A percentile compares a stretch with the other conserved stretches of the same genome.
Evolutionary conservation across 1,284 basidiomycete genomes (phyloP).

Genomic region (Pholiota adiposa): DNA sequence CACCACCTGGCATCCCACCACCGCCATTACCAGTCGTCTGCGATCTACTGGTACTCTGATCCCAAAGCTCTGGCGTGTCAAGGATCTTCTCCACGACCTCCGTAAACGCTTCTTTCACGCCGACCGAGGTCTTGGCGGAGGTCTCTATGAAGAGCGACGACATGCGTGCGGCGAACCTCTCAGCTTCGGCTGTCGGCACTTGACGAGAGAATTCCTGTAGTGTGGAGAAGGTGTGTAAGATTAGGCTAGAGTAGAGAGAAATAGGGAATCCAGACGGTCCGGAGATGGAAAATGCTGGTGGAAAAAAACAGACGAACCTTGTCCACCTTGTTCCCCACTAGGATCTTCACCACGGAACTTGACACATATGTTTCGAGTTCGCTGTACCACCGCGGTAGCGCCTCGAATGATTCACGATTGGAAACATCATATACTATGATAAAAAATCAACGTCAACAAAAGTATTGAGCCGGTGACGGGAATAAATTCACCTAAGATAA

Average conservation of each 20-base stretch:
- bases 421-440: conserved; percentile 90
- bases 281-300: neutral
- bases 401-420: conserved; percentile 89
- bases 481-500: conserved; percentile 75
- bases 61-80: conserved; percentile 74
- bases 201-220: conserved; percentile 89
- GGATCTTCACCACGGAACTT: conserved; percentile 88
- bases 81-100: conserved; percentile 78
- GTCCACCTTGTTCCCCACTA: conserved; percentile 96
- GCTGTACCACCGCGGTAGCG: conserved; percentile 90
- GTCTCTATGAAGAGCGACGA: conserved; percentile 87
- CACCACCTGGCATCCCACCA: conserved; percentile 50
- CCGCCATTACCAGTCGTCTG: conserved; percentile 41
- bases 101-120: conserved; percentile 81
- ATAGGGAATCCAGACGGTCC: neutral
- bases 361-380: conserved; percentile 95
- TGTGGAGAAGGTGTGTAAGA: neutral
- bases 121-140: conserved; percentile 85
- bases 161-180: conserved; percentile 82
- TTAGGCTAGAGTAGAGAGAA: neutral
- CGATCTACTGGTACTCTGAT: conserved; percentile 22
- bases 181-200: conserved; percentile 81
- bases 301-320: conserved; percentile 63
- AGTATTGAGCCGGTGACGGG: neutral
- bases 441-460: neutral